These are phyloP conservation scores for Xanthoceras sorbifolium DNA, from an alignment of 345 rosid genomes.

Conservation along the genomic window DNA sequence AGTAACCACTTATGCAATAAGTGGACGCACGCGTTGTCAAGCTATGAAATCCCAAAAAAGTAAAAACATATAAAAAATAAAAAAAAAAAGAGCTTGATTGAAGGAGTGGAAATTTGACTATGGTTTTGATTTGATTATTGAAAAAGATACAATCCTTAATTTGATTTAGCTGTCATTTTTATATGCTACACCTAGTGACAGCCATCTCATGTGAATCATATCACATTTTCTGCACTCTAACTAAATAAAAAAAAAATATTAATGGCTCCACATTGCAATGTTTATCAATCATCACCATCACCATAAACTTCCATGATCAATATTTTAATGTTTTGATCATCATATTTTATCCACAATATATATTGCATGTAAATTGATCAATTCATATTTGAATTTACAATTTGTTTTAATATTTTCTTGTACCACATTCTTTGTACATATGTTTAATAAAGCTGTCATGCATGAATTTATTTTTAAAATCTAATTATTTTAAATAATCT, in stretches of 20 bases:
- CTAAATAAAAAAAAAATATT: too few relatives aligned
- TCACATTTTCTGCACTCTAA: not conserved
- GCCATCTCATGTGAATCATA: slow-evolving; percentile 18
- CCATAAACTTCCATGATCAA: not conserved
- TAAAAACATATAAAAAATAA: not conserved
- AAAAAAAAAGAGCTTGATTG: not conserved
- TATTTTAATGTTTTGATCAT: not conserved
- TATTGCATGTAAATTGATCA: too few relatives aligned
- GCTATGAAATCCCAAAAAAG: not conserved
- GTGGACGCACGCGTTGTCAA: too few relatives aligned
- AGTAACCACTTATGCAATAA: too few relatives aligned
- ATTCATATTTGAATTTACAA: too few relatives aligned
- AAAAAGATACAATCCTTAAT: not conserved
- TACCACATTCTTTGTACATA: too few relatives aligned
- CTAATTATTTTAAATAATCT: too few relatives aligned
- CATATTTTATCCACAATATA: too few relatives aligned
- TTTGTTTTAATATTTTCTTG: too few relatives aligned
- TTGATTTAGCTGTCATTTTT: slow-evolving; percentile 15
- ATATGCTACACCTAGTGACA: too few relatives aligned
- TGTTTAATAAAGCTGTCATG: too few relatives aligned
- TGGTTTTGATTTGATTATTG: not conserved
- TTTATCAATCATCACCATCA: slow-evolving; percentile 6
- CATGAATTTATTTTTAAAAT: too few relatives aligned
- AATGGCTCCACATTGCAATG: not conserved
- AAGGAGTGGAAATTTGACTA: not conserved